Evolutionary conservation across 345 rosid genomes (phyloP).

Genomic region (sweet orange (Citrus sinensis)): DNA sequence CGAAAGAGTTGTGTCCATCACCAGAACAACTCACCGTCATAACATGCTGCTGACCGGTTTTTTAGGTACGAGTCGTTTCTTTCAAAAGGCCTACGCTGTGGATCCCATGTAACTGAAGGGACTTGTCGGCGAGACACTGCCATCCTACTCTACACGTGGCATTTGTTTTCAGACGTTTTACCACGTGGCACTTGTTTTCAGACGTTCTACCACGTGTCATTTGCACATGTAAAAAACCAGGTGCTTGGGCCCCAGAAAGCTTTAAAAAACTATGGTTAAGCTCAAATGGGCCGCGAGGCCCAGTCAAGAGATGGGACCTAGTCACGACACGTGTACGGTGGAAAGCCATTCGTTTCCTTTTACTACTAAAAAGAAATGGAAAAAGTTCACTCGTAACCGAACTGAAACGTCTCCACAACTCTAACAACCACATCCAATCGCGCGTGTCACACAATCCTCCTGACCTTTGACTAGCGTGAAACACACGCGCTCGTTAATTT

Average conservation of each 20-base stretch:
- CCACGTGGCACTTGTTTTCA: not conserved
- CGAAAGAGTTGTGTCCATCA: not conserved
- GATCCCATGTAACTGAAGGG: not conserved
- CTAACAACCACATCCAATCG: not conserved
- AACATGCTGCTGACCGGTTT: constrained; percentile 15
- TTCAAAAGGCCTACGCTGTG: not conserved
- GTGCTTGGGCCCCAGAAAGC: not conserved
- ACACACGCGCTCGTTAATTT: not conserved
- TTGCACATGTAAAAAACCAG: not conserved
- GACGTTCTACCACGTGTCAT: not conserved
- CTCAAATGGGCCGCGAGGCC: not conserved
- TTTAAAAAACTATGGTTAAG: not conserved
- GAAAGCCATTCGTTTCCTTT: not conserved
- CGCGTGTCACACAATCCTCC: not conserved
- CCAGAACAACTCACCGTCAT: not conserved
- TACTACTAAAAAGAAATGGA: not conserved
- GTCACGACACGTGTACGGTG: constrained; percentile 11
- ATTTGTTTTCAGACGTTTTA: not conserved
- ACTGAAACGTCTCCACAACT: not conserved
- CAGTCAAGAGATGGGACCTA: not conserved
- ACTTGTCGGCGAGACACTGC: not conserved
- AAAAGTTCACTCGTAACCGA: not conserved
- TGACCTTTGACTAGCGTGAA: not conserved
- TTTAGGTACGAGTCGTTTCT: constrained; percentile 15
- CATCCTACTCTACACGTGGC: not conserved